Conservation (phyloP, 345 rosid genomes). For the Syzygium oleosum region DNA sequence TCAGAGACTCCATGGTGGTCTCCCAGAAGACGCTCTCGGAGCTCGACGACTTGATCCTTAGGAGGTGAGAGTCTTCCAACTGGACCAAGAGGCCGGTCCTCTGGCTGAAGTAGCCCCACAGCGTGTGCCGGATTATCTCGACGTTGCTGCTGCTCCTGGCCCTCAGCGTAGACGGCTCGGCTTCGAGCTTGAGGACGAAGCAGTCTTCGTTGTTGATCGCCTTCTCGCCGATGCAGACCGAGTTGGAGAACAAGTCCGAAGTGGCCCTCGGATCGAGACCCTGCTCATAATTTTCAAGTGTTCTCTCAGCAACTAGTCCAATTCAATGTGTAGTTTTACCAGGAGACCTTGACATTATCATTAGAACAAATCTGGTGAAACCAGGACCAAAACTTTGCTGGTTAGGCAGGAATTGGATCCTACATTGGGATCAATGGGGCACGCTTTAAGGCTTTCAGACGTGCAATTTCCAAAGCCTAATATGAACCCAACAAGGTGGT, state of each 20-base stretch:
- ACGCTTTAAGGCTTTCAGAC: background rate
- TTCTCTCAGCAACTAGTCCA: background rate
- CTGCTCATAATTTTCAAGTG: conserved; percentile 16
- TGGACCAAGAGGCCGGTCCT: conserved; percentile 75
- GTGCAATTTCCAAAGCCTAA: background rate
- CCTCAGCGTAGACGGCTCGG: conserved; percentile 39
- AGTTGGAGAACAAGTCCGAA: conserved; percentile 54
- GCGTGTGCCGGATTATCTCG: conserved; percentile 69
- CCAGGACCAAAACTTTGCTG: background rate
- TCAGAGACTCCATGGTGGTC: conserved; percentile 76
- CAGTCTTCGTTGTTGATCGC: conserved; percentile 61
- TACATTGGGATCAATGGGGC: background rate
- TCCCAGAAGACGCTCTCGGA: conserved; percentile 70
- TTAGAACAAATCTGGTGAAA: background rate
- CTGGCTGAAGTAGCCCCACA: conserved; percentile 94
- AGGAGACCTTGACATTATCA: background rate
- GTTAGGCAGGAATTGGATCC: background rate
- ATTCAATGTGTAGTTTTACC: background rate
- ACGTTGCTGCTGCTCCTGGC: conserved; percentile 64
- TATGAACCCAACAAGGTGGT: background rate
- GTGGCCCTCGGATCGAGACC: conserved; percentile 89
- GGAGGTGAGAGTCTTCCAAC: conserved; percentile 74
- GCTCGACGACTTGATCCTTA: conserved; percentile 48
- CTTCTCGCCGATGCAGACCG: conserved; percentile 74
- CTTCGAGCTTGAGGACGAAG: conserved; percentile 68